Conservation (phyloP, 139 green algal genomes). For the Edaphochlamys debaryana region DNA sequence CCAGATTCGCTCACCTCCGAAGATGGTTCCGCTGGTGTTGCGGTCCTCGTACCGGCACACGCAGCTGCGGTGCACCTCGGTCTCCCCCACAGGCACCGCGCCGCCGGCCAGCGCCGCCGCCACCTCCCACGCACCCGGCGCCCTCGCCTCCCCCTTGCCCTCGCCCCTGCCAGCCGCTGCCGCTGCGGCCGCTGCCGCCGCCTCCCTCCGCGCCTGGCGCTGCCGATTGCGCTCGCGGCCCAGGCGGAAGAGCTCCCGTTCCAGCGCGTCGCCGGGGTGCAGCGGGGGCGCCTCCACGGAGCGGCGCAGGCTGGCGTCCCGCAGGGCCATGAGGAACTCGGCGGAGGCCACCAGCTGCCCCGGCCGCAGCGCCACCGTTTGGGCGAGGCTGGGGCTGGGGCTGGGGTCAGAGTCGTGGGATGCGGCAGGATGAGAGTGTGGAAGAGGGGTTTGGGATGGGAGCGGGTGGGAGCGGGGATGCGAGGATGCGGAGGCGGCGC, state of each 20-base stretch:
- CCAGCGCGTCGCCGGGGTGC: neutral
- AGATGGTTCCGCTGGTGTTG: constrained; percentile 46
- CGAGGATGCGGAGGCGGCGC: neutral
- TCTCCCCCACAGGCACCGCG: neutral
- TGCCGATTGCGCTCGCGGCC: constrained; percentile 1
- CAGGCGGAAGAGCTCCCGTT: constrained; percentile 25
- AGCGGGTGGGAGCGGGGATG: too few species aligned
- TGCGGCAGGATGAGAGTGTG: too few species aligned
- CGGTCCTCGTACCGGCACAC: constrained; percentile 21
- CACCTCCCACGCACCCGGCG: neutral
- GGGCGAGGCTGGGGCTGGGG: neutral
- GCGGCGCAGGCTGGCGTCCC: constrained; percentile 15
- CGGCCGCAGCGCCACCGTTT: neutral
- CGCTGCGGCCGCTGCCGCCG: neutral
- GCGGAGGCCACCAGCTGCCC: constrained; percentile 22
- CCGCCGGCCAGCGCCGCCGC: neutral
- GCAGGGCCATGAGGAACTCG: constrained; percentile 48
- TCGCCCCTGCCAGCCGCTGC: neutral
- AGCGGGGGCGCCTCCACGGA: constrained; percentile 25
- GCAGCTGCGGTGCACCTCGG: neutral
- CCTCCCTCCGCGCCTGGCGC: constrained; percentile 20
- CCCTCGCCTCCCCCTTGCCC: neutral
- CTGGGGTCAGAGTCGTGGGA: too few species aligned
- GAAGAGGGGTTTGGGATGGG: too few species aligned
- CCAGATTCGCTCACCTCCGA: constrained; percentile 48